Evolutionary conservation across 2,329 filamentous ascomycete genomes (phyloP).

Genomic region (Fusarium heterosporum): DNA sequence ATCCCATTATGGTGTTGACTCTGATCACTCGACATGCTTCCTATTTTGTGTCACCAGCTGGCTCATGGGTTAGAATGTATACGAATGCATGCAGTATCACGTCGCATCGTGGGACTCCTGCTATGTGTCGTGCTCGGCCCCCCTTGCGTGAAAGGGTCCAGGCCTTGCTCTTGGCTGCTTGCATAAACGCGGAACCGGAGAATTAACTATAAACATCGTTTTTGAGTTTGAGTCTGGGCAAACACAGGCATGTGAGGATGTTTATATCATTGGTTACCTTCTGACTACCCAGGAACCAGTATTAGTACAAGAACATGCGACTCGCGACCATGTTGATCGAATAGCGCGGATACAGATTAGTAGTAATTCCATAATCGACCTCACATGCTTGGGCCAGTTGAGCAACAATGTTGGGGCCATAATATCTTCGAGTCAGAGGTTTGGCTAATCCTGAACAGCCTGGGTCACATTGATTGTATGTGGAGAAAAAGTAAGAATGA

Average conservation of each 20-base stretch:
- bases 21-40: slow-evolving; percentile 20
- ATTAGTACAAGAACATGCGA: not conserved
- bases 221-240: not conserved
- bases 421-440: slow-evolving; percentile 8
- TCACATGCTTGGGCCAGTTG: not conserved
- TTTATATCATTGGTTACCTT: not conserved
- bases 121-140: not conserved
- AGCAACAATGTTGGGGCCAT: not conserved
- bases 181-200: not conserved
- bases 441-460: not conserved
- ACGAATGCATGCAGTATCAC: slow-evolving; percentile 13
- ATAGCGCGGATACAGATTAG: too few species aligned
- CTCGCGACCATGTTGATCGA: too few species aligned
- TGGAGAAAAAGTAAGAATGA: not conserved
- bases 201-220: not conserved
- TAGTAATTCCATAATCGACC: not conserved
- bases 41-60: not conserved
- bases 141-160: not conserved
- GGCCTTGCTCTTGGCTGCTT: not conserved
- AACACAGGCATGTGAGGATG: not conserved
- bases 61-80: not conserved
- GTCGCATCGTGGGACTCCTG: not conserved
- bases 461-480: slow-evolving; percentile 3
- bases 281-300: not conserved
- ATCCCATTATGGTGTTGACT: not conserved